These are phyloP conservation scores for Suillus variegatus DNA, from an alignment of 768 basidiomycete genomes.

Conservation along the genomic window DNA sequence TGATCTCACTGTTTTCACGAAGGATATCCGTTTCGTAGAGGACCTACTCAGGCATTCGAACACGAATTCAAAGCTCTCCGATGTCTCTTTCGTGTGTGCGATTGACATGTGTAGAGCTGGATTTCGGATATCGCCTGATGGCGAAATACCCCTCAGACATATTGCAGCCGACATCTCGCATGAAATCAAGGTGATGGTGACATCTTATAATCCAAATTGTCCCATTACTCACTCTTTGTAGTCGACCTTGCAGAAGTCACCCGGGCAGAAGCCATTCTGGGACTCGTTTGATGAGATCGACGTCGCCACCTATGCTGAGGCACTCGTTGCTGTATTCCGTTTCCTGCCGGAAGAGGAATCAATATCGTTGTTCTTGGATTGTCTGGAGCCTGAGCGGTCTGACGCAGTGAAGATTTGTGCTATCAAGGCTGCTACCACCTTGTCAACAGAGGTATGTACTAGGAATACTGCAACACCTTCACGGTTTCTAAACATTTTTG, in stretches of 20 bases:
- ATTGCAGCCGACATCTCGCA: constrained; percentile 75
- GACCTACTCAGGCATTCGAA: constrained; percentile 60
- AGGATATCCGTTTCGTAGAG: constrained; percentile 61
- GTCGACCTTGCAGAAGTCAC: constrained; percentile 20
- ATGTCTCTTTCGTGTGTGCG: constrained; percentile 69
- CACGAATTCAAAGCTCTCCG: constrained; percentile 56
- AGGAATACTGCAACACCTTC: not conserved
- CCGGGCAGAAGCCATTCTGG: constrained; percentile 66
- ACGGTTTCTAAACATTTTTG: constrained; percentile 11
- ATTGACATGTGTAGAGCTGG: constrained; percentile 75
- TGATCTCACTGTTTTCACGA: constrained; percentile 6
- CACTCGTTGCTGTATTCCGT: constrained; percentile 70
- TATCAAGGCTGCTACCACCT: constrained; percentile 69
- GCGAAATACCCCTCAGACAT: constrained; percentile 62
- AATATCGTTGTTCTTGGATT: constrained; percentile 57
- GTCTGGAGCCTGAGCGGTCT: constrained; percentile 75
- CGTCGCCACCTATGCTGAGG: constrained; percentile 74
- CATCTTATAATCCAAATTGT: not conserved
- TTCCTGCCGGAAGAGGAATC: constrained; percentile 67
- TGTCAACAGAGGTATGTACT: constrained; percentile 61
- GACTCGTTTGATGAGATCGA: constrained; percentile 71
- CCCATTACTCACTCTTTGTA: constrained; percentile 23
- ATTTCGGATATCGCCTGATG: constrained; percentile 54
- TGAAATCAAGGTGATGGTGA: constrained; percentile 65
- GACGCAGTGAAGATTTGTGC: constrained; percentile 81